Evolutionary conservation across 441 rosid species (phyloP), one percentile per base, ranked within the genome.

Genomic region (Rhodomyrtus psidioides): DNA sequence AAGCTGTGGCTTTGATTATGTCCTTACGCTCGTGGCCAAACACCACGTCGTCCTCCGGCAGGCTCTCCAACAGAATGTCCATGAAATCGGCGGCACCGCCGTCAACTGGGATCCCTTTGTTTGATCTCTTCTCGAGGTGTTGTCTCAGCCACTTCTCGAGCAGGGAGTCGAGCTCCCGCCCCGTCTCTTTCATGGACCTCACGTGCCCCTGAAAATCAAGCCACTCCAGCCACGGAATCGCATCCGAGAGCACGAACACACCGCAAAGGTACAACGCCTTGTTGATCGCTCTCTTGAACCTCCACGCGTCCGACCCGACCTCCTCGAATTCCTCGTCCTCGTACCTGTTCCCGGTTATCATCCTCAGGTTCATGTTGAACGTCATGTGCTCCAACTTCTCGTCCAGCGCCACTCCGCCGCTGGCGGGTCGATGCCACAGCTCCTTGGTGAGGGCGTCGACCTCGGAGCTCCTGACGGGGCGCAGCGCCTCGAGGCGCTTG

Each of bases 151-250:
- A 95, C 3, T 42, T 87, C 51, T 86, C 89, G 17, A 93, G 86
- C 13, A 90, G 84, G 3, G 49, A 46, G 84, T 94, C 98, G 53
- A 95, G 55, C 87, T 92, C 93, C 86, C 89, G 90, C 27, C 88
- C 89, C 0, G 88, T 87, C 60, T 81, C 83, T 84, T 92, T 94
- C 96, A 95, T 94, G 42, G 91, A 79, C 74, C 81, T 19, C 16
- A 91, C 85, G 44, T 91, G 82, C 6, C 93, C 93, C 26, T 76
- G 85, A 49, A 93, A 82, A 86, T 95, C 96, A 44, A 92, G 49
- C 94, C 95, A 89, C 82, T 90, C 96, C 2, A 94, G 85, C 91
- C 92, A 91, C 14, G 96, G 94, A 70, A 94, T 62, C 3, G 91
- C 92, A 65, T 92, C 94, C 42, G 93, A 87, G n/a, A 86, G 1